Conservation (phyloP, 108 stramenopile species). For the Phaeodactylum tricornutum region DNA sequence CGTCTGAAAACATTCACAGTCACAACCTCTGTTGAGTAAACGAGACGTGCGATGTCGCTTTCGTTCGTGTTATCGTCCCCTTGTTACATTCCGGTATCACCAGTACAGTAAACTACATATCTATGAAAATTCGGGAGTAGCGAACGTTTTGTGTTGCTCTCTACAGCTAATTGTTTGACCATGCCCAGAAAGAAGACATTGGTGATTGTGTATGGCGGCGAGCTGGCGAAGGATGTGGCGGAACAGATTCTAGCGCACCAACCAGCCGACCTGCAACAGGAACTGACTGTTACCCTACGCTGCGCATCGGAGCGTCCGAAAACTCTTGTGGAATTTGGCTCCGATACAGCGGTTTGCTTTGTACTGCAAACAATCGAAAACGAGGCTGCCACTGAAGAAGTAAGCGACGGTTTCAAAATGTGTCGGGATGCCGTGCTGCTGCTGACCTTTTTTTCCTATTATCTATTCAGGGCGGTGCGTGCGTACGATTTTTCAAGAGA, state of each 20-base stretch:
- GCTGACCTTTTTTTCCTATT: not conserved
- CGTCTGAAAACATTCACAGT: too few species aligned
- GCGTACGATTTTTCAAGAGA: constrained; percentile 34
- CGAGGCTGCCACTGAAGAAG: constrained; percentile 27
- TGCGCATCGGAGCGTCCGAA: constrained; percentile 23
- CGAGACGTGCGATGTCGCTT: too few species aligned
- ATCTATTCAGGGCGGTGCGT: constrained; percentile 9
- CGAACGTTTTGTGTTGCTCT: too few species aligned
- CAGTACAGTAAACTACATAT: too few species aligned
- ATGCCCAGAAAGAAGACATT: too few species aligned
- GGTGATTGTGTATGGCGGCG: constrained; percentile 24
- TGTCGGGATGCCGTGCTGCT: not conserved
- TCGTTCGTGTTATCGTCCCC: too few species aligned
- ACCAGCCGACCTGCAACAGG: not conserved
- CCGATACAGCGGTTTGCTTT: constrained; percentile 18
- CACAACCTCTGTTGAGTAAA: too few species aligned
- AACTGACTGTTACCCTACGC: constrained; percentile 1
- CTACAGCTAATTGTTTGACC: too few species aligned
- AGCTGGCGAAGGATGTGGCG: constrained; percentile 29
- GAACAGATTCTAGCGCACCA: constrained; percentile 14
- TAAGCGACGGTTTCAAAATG: not conserved
- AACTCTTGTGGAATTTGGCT: constrained; percentile 7
- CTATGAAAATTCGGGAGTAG: too few species aligned
- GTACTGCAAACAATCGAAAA: constrained; percentile 37
- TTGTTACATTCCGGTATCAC: too few species aligned